Evolutionary conservation across 768 basidiomycete genomes (phyloP), one percentile per base, ranked within the genome.

Genomic region (Pulveroboletus frians): DNA sequence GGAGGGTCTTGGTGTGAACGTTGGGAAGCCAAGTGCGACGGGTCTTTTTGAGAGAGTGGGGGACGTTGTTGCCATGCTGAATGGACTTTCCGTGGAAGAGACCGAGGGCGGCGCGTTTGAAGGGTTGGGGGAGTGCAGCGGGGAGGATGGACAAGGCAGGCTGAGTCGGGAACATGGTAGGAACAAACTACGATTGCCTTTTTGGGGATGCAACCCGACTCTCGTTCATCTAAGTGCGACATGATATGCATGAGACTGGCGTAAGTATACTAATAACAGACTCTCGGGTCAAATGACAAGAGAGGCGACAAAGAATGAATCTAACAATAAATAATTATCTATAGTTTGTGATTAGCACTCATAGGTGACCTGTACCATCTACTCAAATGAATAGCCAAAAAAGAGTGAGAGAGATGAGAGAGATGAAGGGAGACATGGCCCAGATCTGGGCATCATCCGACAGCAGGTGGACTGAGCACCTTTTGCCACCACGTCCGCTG

Each of bases 11-110:
- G 43, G 73, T 71, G 56, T 92, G 90, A 20, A 92, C 76, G 68
- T 94, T 94, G 31, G 92, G 92, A 10, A 91, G 73, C 92, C 92
- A 94, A 38, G 85, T 78, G 35, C 92, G 76, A 43, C 87, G 83
- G 21, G 92, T 92, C 72, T 92, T 93, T 65, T 85, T 79, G 64
- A 85, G 84, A 20, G 91, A 92, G 67, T 90, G 85, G 0, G 92
- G 90, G 41, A 93, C 89, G 62, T 85, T 92, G 74, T 93, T 92
- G 21, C 92, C 92, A 56, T 81, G 81, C 59, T 83, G 84, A 58
- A 83, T 88, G 47, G 72, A 79, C 64, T 83, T 85, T 14, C 90
- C 90, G 47, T 91, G 88, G 62, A 87, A 92, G 2, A 94, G 81
- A 47, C 90, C 91, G 3, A 80, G 71, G 57, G 91, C 82, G 2